Percentiles rank a stretch among this genome's conserved stretches.
These are phyloP conservation scores for Rehmannia glutinosa DNA, from an alignment of 257 asterid species.

Conservation along the genomic window DNA sequence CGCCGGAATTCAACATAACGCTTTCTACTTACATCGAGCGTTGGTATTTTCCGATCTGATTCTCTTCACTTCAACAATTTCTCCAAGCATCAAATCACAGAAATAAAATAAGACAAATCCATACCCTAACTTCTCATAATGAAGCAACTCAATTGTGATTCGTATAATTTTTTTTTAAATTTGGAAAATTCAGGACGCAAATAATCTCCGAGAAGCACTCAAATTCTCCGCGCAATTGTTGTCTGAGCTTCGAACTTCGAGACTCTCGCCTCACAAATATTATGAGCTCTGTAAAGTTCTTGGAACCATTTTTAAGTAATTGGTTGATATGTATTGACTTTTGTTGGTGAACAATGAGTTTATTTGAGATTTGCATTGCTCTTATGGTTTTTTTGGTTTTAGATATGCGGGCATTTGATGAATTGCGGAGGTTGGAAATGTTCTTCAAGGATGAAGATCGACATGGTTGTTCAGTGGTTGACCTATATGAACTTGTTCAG, in stretches of 20 bases:
- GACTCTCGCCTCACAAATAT: slow-evolving; percentile 86
- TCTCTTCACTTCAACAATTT: slow-evolving; percentile 15
- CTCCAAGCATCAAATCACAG: neutral
- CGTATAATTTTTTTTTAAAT: neutral
- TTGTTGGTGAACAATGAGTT: neutral
- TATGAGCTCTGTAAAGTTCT: slow-evolving; percentile 80
- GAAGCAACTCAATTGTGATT: slow-evolving; percentile 21
- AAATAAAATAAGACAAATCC: neutral
- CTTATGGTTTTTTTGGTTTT: neutral
- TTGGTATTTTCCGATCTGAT: slow-evolving; percentile 47
- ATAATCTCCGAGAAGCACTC: slow-evolving; percentile 91
- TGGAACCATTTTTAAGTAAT: slow-evolving; percentile 16
- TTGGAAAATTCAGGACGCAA: slow-evolving; percentile 49
- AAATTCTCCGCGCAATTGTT: slow-evolving; percentile 84
- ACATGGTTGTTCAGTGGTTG: slow-evolving; percentile 91
- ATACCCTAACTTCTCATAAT: slow-evolving; percentile 27
- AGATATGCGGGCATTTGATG: slow-evolving; percentile 99
- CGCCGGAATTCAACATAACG: slow-evolving; percentile 97
- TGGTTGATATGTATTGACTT: slow-evolving; percentile 5
- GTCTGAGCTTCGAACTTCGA: slow-evolving; percentile 96
- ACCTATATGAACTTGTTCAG: slow-evolving; percentile 91
- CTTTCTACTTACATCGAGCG: slow-evolving; percentile 90
- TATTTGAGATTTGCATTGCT: neutral
- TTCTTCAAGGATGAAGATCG: slow-evolving; percentile 92
- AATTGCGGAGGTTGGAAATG: slow-evolving; percentile 83